Conservation (phyloP, 768 basidiomycete genomes). For the Calocybe cyanea region DNA sequence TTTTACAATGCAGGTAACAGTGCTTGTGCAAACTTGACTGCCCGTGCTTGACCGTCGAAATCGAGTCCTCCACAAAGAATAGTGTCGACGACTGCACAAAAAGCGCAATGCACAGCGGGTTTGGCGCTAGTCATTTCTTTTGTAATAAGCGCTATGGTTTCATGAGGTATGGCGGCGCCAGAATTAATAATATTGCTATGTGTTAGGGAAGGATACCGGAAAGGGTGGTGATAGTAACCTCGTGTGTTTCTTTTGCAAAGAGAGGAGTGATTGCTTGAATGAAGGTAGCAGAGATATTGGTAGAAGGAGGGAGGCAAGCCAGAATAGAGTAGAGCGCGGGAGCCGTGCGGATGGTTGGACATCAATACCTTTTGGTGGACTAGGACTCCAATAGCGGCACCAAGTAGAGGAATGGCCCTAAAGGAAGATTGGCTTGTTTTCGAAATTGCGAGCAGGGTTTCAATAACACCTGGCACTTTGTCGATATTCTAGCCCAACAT, state of each 20-base stretch:
- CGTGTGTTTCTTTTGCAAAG: conserved; percentile 74
- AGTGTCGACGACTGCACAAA: conserved; percentile 58
- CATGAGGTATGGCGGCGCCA: conserved; percentile 33
- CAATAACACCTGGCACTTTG: conserved; percentile 44
- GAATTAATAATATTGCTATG: conserved; percentile 47
- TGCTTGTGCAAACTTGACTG: conserved; percentile 47
- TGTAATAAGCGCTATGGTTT: conserved; percentile 45
- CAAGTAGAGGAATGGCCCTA: conserved; percentile 50
- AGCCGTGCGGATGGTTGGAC: conserved; percentile 39
- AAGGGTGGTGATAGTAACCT: conserved; percentile 54
- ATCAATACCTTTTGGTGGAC: conserved; percentile 55
- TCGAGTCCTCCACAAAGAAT: conserved; percentile 46
- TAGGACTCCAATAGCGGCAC: conserved; percentile 67
- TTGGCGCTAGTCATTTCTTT: conserved; percentile 76
- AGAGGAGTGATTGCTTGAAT: conserved; percentile 42
- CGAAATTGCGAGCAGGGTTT: conserved; percentile 45
- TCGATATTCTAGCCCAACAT: too few species aligned
- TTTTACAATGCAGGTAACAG: conserved; percentile 64
- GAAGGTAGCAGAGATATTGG: conserved; percentile 34
- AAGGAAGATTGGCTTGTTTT: conserved; percentile 44
- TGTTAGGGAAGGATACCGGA: conserved; percentile 55
- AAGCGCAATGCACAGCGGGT: conserved; percentile 52
- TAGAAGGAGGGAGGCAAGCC: conserved; percentile 43
- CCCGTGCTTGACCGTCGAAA: conserved; percentile 35
- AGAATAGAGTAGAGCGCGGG: conserved; percentile 79